phyloP scores from a whole-genome alignment of 2,329 filamentous ascomycete genomes.

The Pseudogymnoascus verrucosus region DNA sequence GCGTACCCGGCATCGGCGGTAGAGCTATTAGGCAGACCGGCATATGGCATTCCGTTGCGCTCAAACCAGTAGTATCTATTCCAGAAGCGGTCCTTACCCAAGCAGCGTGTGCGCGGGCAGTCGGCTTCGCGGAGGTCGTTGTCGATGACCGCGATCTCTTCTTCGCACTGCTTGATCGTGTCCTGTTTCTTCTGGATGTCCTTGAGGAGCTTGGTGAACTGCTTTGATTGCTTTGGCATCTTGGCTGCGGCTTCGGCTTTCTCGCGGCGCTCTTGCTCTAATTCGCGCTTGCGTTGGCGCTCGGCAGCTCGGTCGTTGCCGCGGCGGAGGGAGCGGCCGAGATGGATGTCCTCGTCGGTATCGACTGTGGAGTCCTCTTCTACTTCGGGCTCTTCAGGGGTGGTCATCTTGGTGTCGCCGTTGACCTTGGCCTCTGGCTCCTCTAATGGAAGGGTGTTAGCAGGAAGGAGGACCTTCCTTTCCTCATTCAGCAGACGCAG shows the following conservation, averaged over 20 bases:
- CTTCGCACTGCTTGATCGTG: conserved; percentile 71
- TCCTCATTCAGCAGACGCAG: conserved; percentile 64
- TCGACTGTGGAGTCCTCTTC: conserved; percentile 56
- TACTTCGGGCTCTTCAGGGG: conserved; percentile 55
- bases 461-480: conserved; percentile 62
- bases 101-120: conserved; percentile 77
- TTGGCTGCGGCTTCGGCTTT: conserved; percentile 52
- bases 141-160: conserved; percentile 76
- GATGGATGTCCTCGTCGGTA: conserved; percentile 58
- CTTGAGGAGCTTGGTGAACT: conserved; percentile 78
- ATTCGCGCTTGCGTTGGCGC: conserved; percentile 67
- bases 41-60: conserved; percentile 95
- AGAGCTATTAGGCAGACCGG: conserved; percentile 77
- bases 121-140: conserved; percentile 91
- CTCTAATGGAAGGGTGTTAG: conserved; percentile 61
- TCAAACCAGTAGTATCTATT: conserved; percentile 99
- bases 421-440: conserved; percentile 39
- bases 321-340: conserved; percentile 49
- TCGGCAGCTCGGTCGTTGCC: conserved; percentile 63
- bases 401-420: conserved; percentile 53
- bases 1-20: conserved; percentile 83
- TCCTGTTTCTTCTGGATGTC: conserved; percentile 85
- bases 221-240: conserved; percentile 70
- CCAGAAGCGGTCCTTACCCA: conserved; percentile 95
- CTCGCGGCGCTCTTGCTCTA: conserved; percentile 58